These are phyloP conservation scores for Boletus rubropictus DNA, from an alignment of 768 basidiomycete genomes.

Conservation along the genomic window DNA sequence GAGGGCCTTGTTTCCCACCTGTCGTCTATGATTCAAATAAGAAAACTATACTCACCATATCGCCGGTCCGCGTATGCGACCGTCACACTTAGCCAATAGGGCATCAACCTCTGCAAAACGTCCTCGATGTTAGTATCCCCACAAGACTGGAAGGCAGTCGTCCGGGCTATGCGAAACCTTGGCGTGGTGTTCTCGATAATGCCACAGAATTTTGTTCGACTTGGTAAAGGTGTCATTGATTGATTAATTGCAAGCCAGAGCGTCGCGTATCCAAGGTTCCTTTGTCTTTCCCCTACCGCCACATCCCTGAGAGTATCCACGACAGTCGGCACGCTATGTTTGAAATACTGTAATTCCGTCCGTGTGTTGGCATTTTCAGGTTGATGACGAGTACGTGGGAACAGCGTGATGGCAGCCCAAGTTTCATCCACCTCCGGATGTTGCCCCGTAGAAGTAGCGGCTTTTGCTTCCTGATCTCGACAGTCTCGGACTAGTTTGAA, in stretches of 20 bases:
- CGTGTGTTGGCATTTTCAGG: not conserved
- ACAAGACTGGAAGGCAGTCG: not conserved
- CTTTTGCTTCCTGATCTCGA: no score
- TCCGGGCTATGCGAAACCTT: not conserved
- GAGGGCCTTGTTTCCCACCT: not conserved
- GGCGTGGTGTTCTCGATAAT: not conserved
- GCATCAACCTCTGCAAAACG: no score
- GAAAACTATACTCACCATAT: not conserved
- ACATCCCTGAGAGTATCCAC: not conserved
- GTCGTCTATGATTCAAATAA: not conserved
- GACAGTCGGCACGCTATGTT: not conserved
- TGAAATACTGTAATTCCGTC: not conserved
- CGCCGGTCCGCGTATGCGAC: not conserved
- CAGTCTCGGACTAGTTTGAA: no score
- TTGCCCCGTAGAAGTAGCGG: no score
- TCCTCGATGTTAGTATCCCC: no score
- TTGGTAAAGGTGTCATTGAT: not conserved
- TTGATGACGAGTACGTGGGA: not conserved
- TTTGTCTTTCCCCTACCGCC: not conserved
- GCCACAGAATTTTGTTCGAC: not conserved
- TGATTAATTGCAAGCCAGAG: not conserved
- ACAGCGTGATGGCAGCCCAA: no score
- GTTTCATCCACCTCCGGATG: no score
- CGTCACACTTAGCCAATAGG: no score
- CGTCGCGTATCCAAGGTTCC: not conserved